A percentile compares a stretch with the other conserved stretches of the same genome.
Conservation (phyloP, 306 rosid genomes). For the Betula pendula region DNA sequence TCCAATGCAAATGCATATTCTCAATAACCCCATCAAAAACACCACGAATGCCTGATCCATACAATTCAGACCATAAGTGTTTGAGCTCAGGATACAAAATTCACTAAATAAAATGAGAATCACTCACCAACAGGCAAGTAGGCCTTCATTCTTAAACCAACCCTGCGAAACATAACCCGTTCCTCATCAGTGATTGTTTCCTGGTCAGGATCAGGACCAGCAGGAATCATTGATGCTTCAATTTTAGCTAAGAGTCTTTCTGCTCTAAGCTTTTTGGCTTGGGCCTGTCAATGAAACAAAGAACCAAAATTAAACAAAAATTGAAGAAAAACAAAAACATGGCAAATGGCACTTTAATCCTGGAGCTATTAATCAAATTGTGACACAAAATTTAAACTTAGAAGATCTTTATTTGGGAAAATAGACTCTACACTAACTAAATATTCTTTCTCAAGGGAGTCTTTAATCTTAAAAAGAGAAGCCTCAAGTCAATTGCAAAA, state of each 20-base stretch:
- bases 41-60: constrained; percentile 78
- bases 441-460: neutral
- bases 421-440: neutral
- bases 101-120: constrained; percentile 21
- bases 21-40: constrained; percentile 85
- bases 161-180: constrained; percentile 78
- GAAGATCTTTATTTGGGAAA: neutral
- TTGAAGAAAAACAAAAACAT: constrained; percentile 18
- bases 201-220: constrained; percentile 75
- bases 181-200: constrained; percentile 98
- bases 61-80: constrained; percentile 26
- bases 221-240: constrained; percentile 79
- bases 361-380: neutral
- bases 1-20: constrained; percentile 99
- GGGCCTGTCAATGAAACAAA: constrained; percentile 64
- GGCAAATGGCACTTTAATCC: neutral
- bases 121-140: constrained; percentile 86
- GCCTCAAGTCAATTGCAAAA: neutral
- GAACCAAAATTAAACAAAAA: constrained; percentile 10
- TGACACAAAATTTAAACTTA: neutral
- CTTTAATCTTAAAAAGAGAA: neutral
- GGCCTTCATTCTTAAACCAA: constrained; percentile 90
- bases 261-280: constrained; percentile 73
- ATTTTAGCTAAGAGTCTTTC: constrained; percentile 65
- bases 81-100: constrained; percentile 22